Percentiles rank a stretch among this genome's conserved stretches.
Evolutionary conservation across 345 rosid species (phyloP).

Genomic region (Eucalyptus paniculata): DNA sequence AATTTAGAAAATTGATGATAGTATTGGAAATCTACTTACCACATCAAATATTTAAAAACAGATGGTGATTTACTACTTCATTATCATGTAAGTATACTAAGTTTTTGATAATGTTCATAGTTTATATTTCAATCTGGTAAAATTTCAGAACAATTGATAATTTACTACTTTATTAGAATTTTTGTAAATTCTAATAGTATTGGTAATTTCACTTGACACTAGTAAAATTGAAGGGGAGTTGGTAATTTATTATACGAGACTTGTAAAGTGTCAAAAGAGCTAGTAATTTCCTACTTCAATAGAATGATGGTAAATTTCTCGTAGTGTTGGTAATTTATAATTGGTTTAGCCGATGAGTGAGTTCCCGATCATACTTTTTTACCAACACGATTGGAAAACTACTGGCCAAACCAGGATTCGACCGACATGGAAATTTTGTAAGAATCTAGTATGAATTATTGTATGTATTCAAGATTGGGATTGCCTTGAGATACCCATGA

Average conservation of each 20-base stretch:
- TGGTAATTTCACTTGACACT: background rate
- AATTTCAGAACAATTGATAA: background rate
- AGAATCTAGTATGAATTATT: background rate
- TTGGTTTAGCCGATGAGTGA: accelerated
- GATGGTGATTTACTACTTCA: background rate
- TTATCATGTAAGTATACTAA: background rate
- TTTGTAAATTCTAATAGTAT: background rate
- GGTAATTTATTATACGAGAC: background rate
- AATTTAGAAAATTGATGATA: too few species aligned
- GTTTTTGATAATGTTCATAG: accelerated
- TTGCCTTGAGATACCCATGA: background rate
- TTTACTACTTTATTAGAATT: background rate
- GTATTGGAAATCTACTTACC: background rate
- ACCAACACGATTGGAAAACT: background rate
- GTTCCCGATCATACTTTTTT: background rate
- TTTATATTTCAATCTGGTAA: background rate
- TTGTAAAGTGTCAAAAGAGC: background rate
- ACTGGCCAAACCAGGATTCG: accelerated
- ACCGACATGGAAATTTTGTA: background rate
- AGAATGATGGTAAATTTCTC: background rate
- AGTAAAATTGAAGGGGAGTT: background rate
- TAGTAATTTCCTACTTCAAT: background rate
- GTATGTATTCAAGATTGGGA: background rate
- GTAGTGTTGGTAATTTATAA: background rate
- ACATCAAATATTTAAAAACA: accelerated